A percentile compares a stretch with the other conserved stretches of the same genome.
Conservation (phyloP, 2,329 filamentous ascomycete genomes). For the Coniochaeta pulveracea region DNA sequence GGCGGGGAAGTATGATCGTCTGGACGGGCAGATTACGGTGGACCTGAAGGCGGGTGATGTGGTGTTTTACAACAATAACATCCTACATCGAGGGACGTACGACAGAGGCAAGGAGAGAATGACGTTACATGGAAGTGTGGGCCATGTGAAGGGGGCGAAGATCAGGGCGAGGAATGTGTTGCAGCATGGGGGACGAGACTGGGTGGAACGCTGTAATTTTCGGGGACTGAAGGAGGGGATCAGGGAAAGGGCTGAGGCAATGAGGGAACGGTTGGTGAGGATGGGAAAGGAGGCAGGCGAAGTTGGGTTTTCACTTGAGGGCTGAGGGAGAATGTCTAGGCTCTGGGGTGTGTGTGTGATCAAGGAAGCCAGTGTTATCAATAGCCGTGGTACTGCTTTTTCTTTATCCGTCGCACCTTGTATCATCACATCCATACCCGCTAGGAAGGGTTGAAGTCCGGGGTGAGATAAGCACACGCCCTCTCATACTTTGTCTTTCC, state of each 20-base stretch:
- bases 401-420: not conserved
- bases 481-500: not conserved
- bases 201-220: conserved; percentile 51
- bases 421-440: too few relatives aligned
- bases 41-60: conserved; percentile 62
- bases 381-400: not conserved
- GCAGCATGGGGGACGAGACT: conserved; percentile 61
- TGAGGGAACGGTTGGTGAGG: conserved; percentile 51
- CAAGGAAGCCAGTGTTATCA: not conserved
- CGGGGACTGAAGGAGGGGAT: conserved; percentile 27
- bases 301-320: conserved; percentile 52
- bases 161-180: conserved; percentile 59
- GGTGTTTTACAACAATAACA: conserved; percentile 87
- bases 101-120: conserved; percentile 45
- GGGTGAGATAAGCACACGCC: not conserved
- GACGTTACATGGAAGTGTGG: conserved; percentile 64
- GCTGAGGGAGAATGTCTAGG: too few relatives aligned
- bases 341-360: too few relatives aligned
- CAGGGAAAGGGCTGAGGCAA: conserved; percentile 43
- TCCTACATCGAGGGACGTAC: conserved; percentile 64
- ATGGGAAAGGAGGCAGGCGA: conserved; percentile 49
- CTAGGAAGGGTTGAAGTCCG: too few relatives aligned
- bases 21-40: conserved; percentile 58
- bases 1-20: conserved; percentile 52
- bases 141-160: conserved; percentile 41